Evolutionary conservation across 768 basidiomycete genomes (phyloP).

Genomic region (Leccinum olivaceopallidum): DNA sequence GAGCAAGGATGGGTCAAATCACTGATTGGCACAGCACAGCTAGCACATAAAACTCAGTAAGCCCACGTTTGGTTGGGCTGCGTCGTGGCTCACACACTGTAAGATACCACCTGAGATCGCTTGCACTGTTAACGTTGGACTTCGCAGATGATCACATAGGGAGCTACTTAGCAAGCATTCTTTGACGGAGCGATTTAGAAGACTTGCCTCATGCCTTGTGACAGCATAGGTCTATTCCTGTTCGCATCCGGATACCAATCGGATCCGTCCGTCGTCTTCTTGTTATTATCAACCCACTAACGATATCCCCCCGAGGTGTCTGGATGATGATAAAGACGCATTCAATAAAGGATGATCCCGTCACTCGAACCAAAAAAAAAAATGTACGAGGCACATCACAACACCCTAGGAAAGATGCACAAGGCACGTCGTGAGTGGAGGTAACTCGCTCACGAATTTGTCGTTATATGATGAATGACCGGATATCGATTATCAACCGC

Average conservation of each 20-base stretch:
- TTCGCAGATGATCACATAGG: not conserved
- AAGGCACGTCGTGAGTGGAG: not conserved
- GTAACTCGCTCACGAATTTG: not conserved
- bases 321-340: not conserved
- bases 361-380: not conserved
- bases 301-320: not conserved
- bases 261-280: not conserved
- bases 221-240: not conserved
- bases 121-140: not conserved
- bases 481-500: not conserved
- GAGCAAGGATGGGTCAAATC: not conserved
- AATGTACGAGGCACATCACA: not conserved
- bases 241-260: not conserved
- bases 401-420: not conserved
- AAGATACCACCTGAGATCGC: not conserved
- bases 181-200: not conserved
- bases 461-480: not conserved
- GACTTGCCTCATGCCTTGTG: not conserved
- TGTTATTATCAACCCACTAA: not conserved
- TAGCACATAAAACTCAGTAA: not conserved
- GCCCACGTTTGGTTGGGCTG: not conserved
- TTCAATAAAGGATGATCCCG: too few relatives aligned
- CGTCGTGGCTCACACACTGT: not conserved
- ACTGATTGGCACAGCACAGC: not conserved
- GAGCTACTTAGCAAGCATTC: not conserved